These are phyloP conservation scores for Pichia phayaonensis DNA, from an alignment of 805 yeast genomes.

Conservation along the genomic window DNA sequence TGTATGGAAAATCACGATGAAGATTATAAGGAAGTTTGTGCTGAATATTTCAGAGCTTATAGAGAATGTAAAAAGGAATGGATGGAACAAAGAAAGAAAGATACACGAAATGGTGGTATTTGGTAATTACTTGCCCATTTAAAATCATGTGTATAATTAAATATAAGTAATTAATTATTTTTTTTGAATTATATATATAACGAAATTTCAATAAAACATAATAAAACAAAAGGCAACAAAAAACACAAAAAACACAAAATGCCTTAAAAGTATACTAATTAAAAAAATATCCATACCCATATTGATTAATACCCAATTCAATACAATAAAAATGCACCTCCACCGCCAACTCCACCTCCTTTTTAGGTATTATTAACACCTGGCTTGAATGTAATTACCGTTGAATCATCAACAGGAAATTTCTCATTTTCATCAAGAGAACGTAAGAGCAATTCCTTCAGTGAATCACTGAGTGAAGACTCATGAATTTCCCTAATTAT, in stretches of 20 bases:
- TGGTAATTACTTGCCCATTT: slow-evolving; percentile 17
- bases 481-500: too few species aligned
- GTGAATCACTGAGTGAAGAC: slow-evolving; percentile 4
- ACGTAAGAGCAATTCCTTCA: slow-evolving; percentile 16
- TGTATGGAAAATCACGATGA: slow-evolving; percentile 76
- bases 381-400: slow-evolving; percentile 19
- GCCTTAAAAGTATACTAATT: too few species aligned
- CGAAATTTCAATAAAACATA: neutral
- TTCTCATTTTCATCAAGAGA: slow-evolving; percentile 21
- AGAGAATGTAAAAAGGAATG: slow-evolving; percentile 83
- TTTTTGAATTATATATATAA: neutral
- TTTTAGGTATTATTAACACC: neutral
- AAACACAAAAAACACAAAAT: neutral
- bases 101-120: slow-evolving; percentile 22
- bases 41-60: slow-evolving; percentile 85
- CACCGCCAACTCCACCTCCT: slow-evolving; percentile 16
- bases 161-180: neutral
- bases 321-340: too few species aligned
- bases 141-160: neutral
- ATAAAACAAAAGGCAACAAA: neutral
- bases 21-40: slow-evolving; percentile 58
- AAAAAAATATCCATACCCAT: too few species aligned
- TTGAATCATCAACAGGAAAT: slow-evolving; percentile 17
- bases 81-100: slow-evolving; percentile 33
- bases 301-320: too few species aligned